Evolutionary conservation across 352 stramenopile species (phyloP), one percentile per base, ranked within the genome.

Genomic region (Phytophthora pisi): DNA sequence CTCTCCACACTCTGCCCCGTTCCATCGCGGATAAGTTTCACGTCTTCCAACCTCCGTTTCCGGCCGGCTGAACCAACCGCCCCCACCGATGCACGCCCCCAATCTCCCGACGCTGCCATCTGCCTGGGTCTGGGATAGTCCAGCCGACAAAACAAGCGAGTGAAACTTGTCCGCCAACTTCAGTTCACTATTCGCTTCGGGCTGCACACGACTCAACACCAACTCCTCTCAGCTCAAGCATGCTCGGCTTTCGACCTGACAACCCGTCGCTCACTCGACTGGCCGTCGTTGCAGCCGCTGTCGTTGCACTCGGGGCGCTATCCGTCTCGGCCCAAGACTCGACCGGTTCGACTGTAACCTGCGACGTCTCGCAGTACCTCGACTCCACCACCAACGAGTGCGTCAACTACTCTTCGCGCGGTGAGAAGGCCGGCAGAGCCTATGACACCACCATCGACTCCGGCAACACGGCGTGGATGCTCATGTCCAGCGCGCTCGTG

Each of bases 391-490:
- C 72, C n/a, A 78, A 75, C 43, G 51, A 59, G 28, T 88, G 79
- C 54, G 66, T 88, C 28, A 40, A 68, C 57, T 88, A 79, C 51
- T 43, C 63, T 2, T 77, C 57, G 6, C 72, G 52, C 1, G 69
- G 70, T 23, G 52, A 70, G 36, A 88, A 86, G 61, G 75, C 75
- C 26, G 64, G 56, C 23, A 46, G 40, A 24, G 73, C 75, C 30
- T 67, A 70, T 31, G 78, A 78, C 54, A 66, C 38, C 20, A 31
- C 59, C 18, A 59, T 89, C 46, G 66, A 89, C 58, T 72, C 74
- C 2, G 84, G 83, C 45, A 88, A 91, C 68, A 91, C 81, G 2
- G 81, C 84, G 23, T 92, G 84, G 84, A 83, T 92, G 75, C 70
- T 92, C 34, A 62, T 77, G 43, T 59, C 81, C 46, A 83, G 68